Evolutionary conservation across 805 yeast genomes (phyloP), one percentile per base, ranked within the genome.

Genomic region (Priceomyces fermenticarens): DNA sequence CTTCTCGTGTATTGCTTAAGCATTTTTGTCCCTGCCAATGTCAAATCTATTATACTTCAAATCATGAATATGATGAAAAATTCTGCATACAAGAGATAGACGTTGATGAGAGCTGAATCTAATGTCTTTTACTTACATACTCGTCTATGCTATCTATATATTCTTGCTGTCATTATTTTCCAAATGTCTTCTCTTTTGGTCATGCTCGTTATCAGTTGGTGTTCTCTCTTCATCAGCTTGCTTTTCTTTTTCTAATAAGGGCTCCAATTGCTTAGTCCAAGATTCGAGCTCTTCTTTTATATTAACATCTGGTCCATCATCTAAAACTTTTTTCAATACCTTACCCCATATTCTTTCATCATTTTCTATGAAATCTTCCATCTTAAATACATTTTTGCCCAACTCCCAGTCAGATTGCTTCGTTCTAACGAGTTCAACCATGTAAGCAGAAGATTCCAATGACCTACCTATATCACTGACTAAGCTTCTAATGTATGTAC

Each of bases 401-500:
- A 91, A 62, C 30, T 77, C 80, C 97, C 97, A 93, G 35, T 85
- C 85, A 2, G 88, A 88, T 62, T 95, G 99, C 41, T 76, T 71
- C 8, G 67, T 58, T 55, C 99, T 77, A 8, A 80, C 73, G 42
- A 93, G 74, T 49, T 80, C 81, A 7, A 85, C 96, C 96, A 93
- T 90, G 55, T 88, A 88, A 0, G 96, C 88, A 17, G 87, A 78
- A 0, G 90, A 80, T 12, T 84, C 82, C 56, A 90, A 65, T 0
- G 91, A 85, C 44, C 85, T 77, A 2, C 96, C 98, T 33, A 87
- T 71, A 55, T 93, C 99, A 62, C 95, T 88, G 36, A 93, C 73
- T 40, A 93, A 66, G 2, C 97, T 85, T 49, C 99, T 75, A 36
- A 93, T 89, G 54, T 93, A 93, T 0, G 98, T 93, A 1, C 99